Percentiles rank a stretch among this genome's conserved stretches.
Conservation (phyloP, 2,329 filamentous ascomycete genomes). For the Pseudocercospora vitis region DNA sequence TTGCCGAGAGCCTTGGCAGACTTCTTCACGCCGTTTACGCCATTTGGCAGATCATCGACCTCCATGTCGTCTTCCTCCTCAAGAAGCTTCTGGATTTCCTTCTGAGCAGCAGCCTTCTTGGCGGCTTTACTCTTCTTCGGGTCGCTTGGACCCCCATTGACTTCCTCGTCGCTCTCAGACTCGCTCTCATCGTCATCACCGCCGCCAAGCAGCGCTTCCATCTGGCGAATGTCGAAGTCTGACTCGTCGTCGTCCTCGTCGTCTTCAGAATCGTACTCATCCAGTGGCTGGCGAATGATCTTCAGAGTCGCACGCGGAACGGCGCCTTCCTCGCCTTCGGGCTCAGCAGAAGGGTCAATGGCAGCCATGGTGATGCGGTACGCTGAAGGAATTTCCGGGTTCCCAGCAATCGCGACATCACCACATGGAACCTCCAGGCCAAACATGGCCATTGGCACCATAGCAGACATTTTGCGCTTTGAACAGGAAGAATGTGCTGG, state of each 20-base stretch:
- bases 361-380: slow-evolving; percentile 99
- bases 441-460: slow-evolving; percentile 71
- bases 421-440: slow-evolving; percentile 87
- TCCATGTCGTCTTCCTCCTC: slow-evolving; percentile 71
- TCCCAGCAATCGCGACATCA: slow-evolving; percentile 76
- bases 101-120: slow-evolving; percentile 71
- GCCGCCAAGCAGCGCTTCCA: slow-evolving; percentile 52
- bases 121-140: slow-evolving; percentile 86
- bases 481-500: slow-evolving; percentile 5
- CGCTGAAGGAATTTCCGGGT: slow-evolving; percentile 76
- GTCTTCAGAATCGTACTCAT: slow-evolving; percentile 63
- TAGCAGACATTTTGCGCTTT: slow-evolving; percentile 29
- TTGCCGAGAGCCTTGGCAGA: slow-evolving; percentile 69
- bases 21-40: slow-evolving; percentile 62
- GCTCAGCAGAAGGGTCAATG: slow-evolving; percentile 79
- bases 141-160: slow-evolving; percentile 88
- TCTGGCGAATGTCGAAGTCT: slow-evolving; percentile 52
- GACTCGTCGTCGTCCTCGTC: slow-evolving; percentile 63
- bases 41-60: slow-evolving; percentile 61
- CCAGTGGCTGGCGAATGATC: slow-evolving; percentile 72
- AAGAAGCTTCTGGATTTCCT: slow-evolving; percentile 70
- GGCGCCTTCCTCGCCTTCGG: slow-evolving; percentile 44
- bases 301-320: slow-evolving; percentile 83
- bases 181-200: slow-evolving; percentile 54
- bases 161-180: slow-evolving; percentile 61